Base-by-base conservation (phyloP, 805 yeast species). In the Lachancea waltii region DNA sequence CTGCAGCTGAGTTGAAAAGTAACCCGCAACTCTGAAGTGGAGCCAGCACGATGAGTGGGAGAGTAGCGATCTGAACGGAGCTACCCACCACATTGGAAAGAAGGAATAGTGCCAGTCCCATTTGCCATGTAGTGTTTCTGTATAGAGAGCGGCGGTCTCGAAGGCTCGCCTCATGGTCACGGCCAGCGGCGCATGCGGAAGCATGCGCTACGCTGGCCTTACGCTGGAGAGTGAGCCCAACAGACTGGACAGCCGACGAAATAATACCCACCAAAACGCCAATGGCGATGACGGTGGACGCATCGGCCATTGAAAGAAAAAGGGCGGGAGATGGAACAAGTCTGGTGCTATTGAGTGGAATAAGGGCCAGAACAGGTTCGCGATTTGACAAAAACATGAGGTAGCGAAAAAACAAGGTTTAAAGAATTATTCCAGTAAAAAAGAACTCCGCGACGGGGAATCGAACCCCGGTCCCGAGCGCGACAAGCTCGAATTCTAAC, bases 11-110 rank as follows among this genome's bases (percentile, higher is more conserved):
- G 59, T 87, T 87, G 68, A 87, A 86, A 2, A 86, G 87, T n/a
- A 87, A 68, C 0, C 95, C 95, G 17, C 81, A 76, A 18, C 94
- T 85, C 56, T 86, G 95, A 38, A 86, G 62, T 0, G 95, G 95
- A 17, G 87, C 79, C 41, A 86, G 59, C 2, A 87, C 71, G 30
- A 85, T 80, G 43, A 87, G 64, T 1, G 96, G 96, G 29, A 86
- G 65, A 2, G 95, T 81, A 1, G 92, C 75, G 26, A 87, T 77
- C 61, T 87, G 96, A 19, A 86, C 81, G 14, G 82, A 67, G 2
- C 92, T 81, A 2, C 96, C 96, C 28, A 85, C 63, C 1, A 87
- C 63, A 49, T 86, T 87, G 27, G 95, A 77, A 4, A 73, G 52
- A 18, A 87, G 69, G 55, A 87, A 86, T 30, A 87, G 59, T 4